Evolutionary conservation across 768 basidiomycete species (phyloP), one percentile per base, ranked within the genome.

Genomic region (Pulveroboletus sp.): DNA sequence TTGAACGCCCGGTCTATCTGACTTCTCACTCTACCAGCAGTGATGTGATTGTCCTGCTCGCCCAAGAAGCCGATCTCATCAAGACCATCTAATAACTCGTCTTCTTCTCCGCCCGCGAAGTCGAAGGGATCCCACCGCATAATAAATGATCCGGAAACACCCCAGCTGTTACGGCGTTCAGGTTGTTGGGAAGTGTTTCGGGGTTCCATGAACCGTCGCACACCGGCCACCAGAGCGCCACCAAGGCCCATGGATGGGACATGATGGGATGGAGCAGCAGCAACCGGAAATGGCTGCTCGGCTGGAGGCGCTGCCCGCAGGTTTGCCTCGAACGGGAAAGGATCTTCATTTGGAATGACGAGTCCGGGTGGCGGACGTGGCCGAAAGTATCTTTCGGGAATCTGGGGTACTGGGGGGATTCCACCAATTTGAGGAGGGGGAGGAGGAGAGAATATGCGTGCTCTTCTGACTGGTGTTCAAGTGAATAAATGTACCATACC

Each of bases 221-320:
- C 67, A 16, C 69, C 58, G 10, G 82, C 72, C 6, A 85, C 66
- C 4, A 86, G 56, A 3, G 80, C 85, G 19, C 85, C 85, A 8
- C 85, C 85, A 20, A 87, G 64, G 13, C 81, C 82, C 74, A 87
- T 79, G 7, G 70, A 52, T 17, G 86, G 86, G 4, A 74, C 66
- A 47, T 77, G 75, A 51, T 81, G 81, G 37, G 82, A 82, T 5
- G 77, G 75, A 21, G 72, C 65, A 3, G 77, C 75, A 21, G 75
- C 71, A 5, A 69, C 63, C 1, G 60, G 60, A 2, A 59, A 56
- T 2, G 68, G 63, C 9, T 55, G 61, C 16, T 48, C 64, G 39
- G 32, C 68, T 33, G 47, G 56, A 45, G 51, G 45, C 49, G 37
- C 48, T 2, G 45, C 53, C 13, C 52, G 53, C 31, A 73, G 57